Evolutionary conservation across 768 basidiomycete genomes (phyloP), one percentile per base, ranked within the genome.

Genomic region (Phylloporus arenicola): DNA sequence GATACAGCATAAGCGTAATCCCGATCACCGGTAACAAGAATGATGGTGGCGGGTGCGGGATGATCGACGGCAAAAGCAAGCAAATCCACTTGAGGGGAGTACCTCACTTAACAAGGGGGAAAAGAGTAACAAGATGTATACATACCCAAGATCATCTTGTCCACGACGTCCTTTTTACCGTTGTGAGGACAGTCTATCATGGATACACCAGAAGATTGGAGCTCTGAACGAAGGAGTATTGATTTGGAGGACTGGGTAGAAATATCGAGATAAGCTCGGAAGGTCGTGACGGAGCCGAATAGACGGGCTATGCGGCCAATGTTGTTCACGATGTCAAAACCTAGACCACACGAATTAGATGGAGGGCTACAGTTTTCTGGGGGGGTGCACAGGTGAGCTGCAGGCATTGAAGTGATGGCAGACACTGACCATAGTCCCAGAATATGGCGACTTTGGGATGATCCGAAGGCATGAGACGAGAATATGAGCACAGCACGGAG

Each of bases 1-100:
- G 83, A 78, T 40, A 84, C 63, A n/a, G 79, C 78, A 59, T 84
- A 86, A 4, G 78, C 76, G 56, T 84, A 80, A 61, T 86, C 84
- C 37, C 82, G 73, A 64, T 87, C 83, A 16, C 79, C 82, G 0
- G 84, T 75, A 57, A 88, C 81, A 33, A 88, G 69, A 39, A 86
- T 64, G 56, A 84, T 67, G 14, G 82, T 83, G 24, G 75, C 59
- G 50, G 77, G 75, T 3, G 74, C 50, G 3, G 75, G 68, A 54
- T 78, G 75, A 66, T 86, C 84, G 58, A 83, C 76, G n/a, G 80
- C 83, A 61, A 80, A 77, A 7, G 78, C 72, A 50, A 87, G 67
- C 74, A 87, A 80, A 58, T 87, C 86, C 42, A 82, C 85, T 85
- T 61, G 9, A 19, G 39, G 42, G 33, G 38, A 44, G 31, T 17